Evolutionary conservation across 164 flowering plant species (phyloP), one percentile per base, ranked within the genome.

Genomic region (Annona cherimola): DNA sequence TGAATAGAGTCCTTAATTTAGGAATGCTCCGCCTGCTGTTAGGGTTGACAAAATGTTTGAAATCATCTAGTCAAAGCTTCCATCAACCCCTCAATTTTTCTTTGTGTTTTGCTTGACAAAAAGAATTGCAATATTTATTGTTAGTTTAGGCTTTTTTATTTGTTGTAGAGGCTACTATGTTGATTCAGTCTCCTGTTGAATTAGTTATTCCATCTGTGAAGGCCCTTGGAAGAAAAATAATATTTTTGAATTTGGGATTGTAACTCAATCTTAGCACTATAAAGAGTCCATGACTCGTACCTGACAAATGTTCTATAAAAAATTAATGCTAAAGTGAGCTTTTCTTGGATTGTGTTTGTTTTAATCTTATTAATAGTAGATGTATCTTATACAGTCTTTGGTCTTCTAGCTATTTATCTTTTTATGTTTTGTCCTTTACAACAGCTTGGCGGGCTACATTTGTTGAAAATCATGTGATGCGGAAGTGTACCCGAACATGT

Each of bases 381-480:
- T 18, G 20, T 45, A 45, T 4, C 26, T 45, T 7, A 68, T 19
- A 3, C 42, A 16, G 26, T 60, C 44, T 14, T 64, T 66, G 19
- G 19, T 67, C n/a, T n/a, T 50, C 57, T 50, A 50, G 9, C 57
- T 50, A 16, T 8, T 16, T 1, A 50, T 16, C 57, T 50, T 16
- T 16, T 50, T 50, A 3, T 50, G 14, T 3, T 50, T 50, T 50
- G n/a, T n/a, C n/a, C 9, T 45, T 69, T 75, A 6, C n/a, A 19
- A n/a, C 84, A 95, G 99, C 90, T 95, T 70, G 97, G 99, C 70
- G 99, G 99, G 2, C 66, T 95, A n/a, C n/a, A n/a, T n/a, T n/a
- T n/a, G n/a, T n/a, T n/a, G n/a, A n/a, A n/a, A n/a, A n/a, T n/a
- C n/a, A n/a, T n/a, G n/a, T n/a, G n/a, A n/a, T n/a, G n/a, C n/a